These are phyloP conservation scores for Alternaria angustiovoidea DNA, from an alignment of 2,329 filamentous ascomycete species.

Conservation along the genomic window DNA sequence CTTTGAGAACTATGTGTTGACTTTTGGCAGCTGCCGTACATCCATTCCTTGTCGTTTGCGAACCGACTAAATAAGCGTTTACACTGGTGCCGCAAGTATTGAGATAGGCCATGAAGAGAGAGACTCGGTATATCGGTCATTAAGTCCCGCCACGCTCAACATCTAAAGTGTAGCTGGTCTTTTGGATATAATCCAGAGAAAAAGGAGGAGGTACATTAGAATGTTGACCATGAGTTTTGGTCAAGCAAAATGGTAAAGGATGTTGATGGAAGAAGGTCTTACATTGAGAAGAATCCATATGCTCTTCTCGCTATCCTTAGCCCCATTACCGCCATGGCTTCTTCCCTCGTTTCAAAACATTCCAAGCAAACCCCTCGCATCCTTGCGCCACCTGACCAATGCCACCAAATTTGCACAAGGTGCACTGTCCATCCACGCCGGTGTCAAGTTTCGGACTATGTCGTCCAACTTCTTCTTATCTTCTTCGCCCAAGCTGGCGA, in stretches of 20 bases:
- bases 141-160: not conserved
- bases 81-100: not conserved
- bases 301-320: not conserved
- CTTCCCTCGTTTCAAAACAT: rapidly evolving
- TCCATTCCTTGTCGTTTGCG: slow-evolving; percentile 20
- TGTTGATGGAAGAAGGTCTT: not conserved
- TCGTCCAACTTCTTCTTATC: not conserved
- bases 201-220: too few relatives aligned
- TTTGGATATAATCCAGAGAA: not conserved
- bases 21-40: slow-evolving; percentile 7
- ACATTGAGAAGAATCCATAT: not conserved
- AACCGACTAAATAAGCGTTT: not conserved
- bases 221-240: too few relatives aligned
- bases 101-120: not conserved
- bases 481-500: not conserved
- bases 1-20: not conserved
- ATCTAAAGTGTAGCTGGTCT: not conserved
- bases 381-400: not conserved
- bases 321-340: rapidly evolving
- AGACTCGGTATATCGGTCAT: not conserved
- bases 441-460: not conserved
- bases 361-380: not conserved
- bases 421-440: not conserved
- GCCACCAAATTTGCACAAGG: not conserved
- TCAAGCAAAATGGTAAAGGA: too few relatives aligned